Conservation (phyloP, 768 basidiomycete genomes). For the Hypholoma fasciculare region DNA sequence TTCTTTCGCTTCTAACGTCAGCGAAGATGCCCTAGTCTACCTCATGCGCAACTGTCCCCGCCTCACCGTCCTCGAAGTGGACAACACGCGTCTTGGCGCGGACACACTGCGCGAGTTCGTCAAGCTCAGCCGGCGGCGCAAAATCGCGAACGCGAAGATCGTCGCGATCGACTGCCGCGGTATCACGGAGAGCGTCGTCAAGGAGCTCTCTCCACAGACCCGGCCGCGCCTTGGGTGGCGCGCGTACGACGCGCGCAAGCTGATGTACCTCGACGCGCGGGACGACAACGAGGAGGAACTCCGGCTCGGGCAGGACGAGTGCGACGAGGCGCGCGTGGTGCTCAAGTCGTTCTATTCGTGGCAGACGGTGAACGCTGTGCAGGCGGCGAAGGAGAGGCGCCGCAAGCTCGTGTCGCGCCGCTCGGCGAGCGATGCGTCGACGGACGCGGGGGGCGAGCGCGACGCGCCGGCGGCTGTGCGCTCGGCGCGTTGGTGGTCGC, state of each 20-base stretch:
- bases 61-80: conserved; percentile 71
- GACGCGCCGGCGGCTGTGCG: conserved; percentile 22
- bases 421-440: conserved; percentile 36
- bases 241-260: conserved; percentile 67
- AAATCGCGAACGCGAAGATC: conserved; percentile 50
- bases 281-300: conserved; percentile 65
- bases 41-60: conserved; percentile 65
- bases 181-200: conserved; percentile 59
- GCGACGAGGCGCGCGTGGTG: conserved; percentile 70
- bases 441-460: conserved; percentile 30
- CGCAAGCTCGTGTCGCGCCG: conserved; percentile 51
- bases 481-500: conserved; percentile 54
- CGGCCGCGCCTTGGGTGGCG: conserved; percentile 77
- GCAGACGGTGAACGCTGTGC: conserved; percentile 83
- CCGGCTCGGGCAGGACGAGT: conserved; percentile 78
- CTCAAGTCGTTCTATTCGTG: conserved; percentile 85
- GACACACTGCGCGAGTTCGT: conserved; percentile 69
- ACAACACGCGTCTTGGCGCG: conserved; percentile 73
- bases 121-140: conserved; percentile 47
- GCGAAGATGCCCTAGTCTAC: conserved; percentile 59
- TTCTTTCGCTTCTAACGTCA: conserved; percentile 64
- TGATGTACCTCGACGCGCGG: conserved; percentile 69
- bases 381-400: conserved; percentile 63
- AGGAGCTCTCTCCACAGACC: conserved; percentile 56
- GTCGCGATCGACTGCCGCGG: conserved; percentile 78